Base-by-base conservation (phyloP, 441 rosid genomes). In the Codiaeum variegatum region DNA sequence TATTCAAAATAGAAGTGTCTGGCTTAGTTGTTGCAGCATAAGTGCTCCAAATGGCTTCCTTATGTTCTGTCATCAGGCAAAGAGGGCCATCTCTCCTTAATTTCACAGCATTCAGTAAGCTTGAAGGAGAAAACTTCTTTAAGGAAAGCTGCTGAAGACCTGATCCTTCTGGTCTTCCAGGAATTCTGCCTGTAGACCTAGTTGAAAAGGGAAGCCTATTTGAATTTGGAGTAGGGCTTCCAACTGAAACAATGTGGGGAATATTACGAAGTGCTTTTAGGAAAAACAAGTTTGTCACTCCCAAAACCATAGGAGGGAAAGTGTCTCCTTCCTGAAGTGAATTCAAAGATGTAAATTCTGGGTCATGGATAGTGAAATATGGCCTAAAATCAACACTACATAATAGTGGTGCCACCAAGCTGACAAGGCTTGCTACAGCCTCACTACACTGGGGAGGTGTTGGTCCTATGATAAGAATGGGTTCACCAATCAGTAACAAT, bases 41-140 rank as follows among this genome's bases (percentile, higher is more conserved):
- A 73, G 86, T 83, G 74, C 91, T 95, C 99, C 99, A 95, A 38
- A 95, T 73, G 75, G 98, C 97, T 88, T 95, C 99, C 88, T 87
- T 95, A 78, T 95, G 99, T 79, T 93, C 99, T 26, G 97, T 87
- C 98, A 95, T 92, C 73, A 95, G 96, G 84, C 97, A 88, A 62
- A 95, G 85, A 51, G 99, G 99, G 36, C 99, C 98, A 67, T 95
- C 99, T 80, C 99, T 84, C 76, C 90, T 91, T 74, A 91, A 79
- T 78, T 88, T 95, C 79, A 93, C 95, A 24, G 88, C 95, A 78
- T 83, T 91, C 78, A 95, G 78, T 76, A 95, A 75, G 77, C 80
- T 88, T 66, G 95, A 86, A 77, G 98, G 97, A 80, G 98, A 91
- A 75, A 95, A 91, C 77, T 84, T 94, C 80, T 85, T 89, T 77